Base-by-base conservation (phyloP, 345 rosid species). In the Arabidopsis arenosa region DNA sequence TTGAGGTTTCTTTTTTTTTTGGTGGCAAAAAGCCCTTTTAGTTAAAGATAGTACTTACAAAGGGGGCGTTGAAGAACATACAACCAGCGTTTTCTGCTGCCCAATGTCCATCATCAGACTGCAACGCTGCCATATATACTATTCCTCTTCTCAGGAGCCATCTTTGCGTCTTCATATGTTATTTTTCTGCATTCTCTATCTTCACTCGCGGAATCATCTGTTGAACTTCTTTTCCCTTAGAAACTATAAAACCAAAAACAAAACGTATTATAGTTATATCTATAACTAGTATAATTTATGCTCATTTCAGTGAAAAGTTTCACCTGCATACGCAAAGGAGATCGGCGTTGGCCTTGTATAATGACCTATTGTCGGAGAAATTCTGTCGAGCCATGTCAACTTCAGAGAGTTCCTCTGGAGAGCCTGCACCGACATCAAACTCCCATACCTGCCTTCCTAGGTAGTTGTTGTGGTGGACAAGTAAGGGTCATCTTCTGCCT, bases 1-100 rank as follows among this genome's bases (percentile, higher is more conserved):
- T 18, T 18, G 21, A 18, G 21, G 21, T 18, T 18, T 18, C 21
- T 18, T 18, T 18, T 18, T 18, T 18, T 18, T 18, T 18, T 18
- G 21, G 21, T 18, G 21, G 21, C 21, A 18, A 18, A 18, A 18
- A 18, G 21, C 21, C 21, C 21, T 18, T 18, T 18, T 18, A 18
- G 21, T 18, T 18, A 18, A 18, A 18, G 21, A 18, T 18, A 18
- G 21, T 18, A 6, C 68, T 75, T 5, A 85, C 87, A 77, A 81
- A 52, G 2, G 85, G 92, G 9, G 89, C 87, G 13, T 78, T 73
- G 51, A 86, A 84, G 71, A 86, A 88, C 74, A 79, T 63, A 6
- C 84, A 84, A 12, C 92, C 89, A 13, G 86, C 80, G 36, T 72
- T 76, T 44, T 72, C 83, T 9, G 80, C 63, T 3, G 80, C 80